A percentile compares a stretch with the other conserved stretches of the same genome.
phyloP scores from a whole-genome alignment of 352 stramenopile genomes.

The Pythium insidiosum region DNA sequence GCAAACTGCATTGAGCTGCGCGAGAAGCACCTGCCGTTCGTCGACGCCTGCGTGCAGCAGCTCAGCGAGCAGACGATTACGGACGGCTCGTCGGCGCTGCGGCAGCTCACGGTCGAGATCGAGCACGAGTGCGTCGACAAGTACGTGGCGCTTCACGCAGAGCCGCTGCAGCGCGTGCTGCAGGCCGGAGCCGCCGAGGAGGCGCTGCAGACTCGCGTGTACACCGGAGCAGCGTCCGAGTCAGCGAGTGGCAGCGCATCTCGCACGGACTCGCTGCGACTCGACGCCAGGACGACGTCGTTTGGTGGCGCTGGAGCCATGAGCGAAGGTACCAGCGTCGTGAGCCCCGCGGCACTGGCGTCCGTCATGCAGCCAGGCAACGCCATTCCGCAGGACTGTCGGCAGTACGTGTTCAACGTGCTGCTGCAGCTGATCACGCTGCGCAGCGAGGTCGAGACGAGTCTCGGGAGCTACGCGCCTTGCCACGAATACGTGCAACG shows the following conservation, averaged over 20 bases:
- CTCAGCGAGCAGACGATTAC: slow-evolving; percentile 17
- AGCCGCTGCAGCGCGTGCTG: slow-evolving; percentile 40
- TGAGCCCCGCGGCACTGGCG: slow-evolving; percentile 10
- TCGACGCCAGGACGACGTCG: slow-evolving; percentile 21
- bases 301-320: slow-evolving; percentile 7
- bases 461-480: slow-evolving; percentile 42
- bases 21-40: slow-evolving; percentile 31
- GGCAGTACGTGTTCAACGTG: slow-evolving; percentile 79
- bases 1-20: slow-evolving; percentile 69
- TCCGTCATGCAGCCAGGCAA: slow-evolving; percentile 9
- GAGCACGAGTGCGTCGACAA: slow-evolving; percentile 51
- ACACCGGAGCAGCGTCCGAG: slow-evolving; percentile 1
- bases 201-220: slow-evolving; percentile 19
- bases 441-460: slow-evolving; percentile 61
- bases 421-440: slow-evolving; percentile 68
- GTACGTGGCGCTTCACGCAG: slow-evolving; percentile 46
- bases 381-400: slow-evolving; percentile 37
- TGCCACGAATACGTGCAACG: slow-evolving; percentile 45
- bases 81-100: slow-evolving; percentile 13
- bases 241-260: slow-evolving; percentile 21
- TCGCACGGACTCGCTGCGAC: slow-evolving; percentile 13
- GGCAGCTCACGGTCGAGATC: slow-evolving; percentile 30
- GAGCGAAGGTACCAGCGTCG: too few relatives aligned
- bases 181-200: slow-evolving; percentile 38
- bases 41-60: slow-evolving; percentile 38